Conservation (phyloP, 1,284 basidiomycete species). For the Meripilus lineatus region DNA sequence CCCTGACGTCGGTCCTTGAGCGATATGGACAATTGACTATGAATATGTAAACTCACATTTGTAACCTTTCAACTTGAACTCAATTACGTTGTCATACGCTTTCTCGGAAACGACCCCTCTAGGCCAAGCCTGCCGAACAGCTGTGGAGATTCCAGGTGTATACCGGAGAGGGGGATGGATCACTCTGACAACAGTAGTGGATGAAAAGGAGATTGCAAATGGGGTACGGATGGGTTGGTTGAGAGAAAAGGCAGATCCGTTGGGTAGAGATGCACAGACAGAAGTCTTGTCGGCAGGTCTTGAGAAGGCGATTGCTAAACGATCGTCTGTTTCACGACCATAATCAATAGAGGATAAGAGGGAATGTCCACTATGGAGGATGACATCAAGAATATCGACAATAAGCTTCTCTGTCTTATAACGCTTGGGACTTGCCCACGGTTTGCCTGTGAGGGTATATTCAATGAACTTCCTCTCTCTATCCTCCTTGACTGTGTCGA, state of each 20-base stretch:
- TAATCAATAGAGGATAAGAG: slow-evolving; percentile 72
- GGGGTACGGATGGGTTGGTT: slow-evolving; percentile 34
- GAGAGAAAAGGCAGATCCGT: slow-evolving; percentile 19
- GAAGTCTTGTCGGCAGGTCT: slow-evolving; percentile 32
- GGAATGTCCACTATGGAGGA: slow-evolving; percentile 58
- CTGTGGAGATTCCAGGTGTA: slow-evolving; percentile 73
- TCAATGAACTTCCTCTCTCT: slow-evolving; percentile 55
- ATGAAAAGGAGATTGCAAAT: slow-evolving; percentile 72
- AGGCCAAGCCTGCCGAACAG: slow-evolving; percentile 75
- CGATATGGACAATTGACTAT: too few relatives aligned
- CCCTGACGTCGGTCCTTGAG: too few relatives aligned
- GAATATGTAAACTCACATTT: slow-evolving; percentile 59
- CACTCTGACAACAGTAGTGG: slow-evolving; percentile 62
- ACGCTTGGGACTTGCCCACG: slow-evolving; percentile 66
- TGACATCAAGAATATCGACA: slow-evolving; percentile 55
- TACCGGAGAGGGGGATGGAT: slow-evolving; percentile 67
- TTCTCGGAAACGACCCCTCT: slow-evolving; percentile 73
- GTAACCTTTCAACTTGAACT: slow-evolving; percentile 78
- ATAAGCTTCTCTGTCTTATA: slow-evolving; percentile 62
- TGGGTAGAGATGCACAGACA: slow-evolving; percentile 27
- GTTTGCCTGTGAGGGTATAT: slow-evolving; percentile 61
- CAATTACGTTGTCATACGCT: slow-evolving; percentile 62
- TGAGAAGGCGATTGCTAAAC: slow-evolving; percentile 64
- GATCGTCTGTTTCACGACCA: slow-evolving; percentile 70
- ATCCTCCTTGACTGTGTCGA: slow-evolving; percentile 51